Conservation (phyloP, 2,329 filamentous ascomycete species). For the Xylaria sp. region DNA sequence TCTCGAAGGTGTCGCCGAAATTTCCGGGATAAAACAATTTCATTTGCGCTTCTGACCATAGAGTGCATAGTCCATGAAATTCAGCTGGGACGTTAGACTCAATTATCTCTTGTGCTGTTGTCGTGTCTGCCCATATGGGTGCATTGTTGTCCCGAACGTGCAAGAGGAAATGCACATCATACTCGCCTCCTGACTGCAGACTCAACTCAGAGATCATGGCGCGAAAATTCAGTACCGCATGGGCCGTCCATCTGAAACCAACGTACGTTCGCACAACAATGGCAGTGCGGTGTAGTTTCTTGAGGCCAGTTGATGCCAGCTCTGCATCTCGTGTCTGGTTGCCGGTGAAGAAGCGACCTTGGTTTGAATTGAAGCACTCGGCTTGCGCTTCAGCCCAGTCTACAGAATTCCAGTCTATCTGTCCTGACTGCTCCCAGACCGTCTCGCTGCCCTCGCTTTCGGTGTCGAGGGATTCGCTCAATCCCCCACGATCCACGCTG, state of each 20-base stretch:
- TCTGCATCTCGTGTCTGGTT: constrained; percentile 51
- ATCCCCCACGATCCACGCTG: constrained; percentile 74
- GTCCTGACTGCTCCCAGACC: constrained; percentile 65
- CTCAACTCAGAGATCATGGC: constrained; percentile 83
- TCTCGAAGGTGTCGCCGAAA: constrained; percentile 74
- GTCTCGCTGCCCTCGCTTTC: constrained; percentile 74
- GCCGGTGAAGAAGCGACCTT: constrained; percentile 66
- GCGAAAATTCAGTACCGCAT: constrained; percentile 82
- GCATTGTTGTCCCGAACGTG: constrained; percentile 83
- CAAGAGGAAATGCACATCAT: constrained; percentile 82
- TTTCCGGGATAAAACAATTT: constrained; percentile 76
- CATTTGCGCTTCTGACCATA: constrained; percentile 91
- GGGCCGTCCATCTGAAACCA: constrained; percentile 80
- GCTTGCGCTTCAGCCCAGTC: constrained; percentile 67
- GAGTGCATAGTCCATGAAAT: constrained; percentile 81
- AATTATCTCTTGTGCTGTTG: constrained; percentile 76
- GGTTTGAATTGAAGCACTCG: constrained; percentile 68
- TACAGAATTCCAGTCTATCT: constrained; percentile 65
- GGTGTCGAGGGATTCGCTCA: constrained; percentile 75
- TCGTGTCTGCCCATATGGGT: constrained; percentile 83
- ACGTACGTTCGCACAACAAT: constrained; percentile 84
- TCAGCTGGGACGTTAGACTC: constrained; percentile 73
- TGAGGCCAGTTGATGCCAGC: constrained; percentile 40
- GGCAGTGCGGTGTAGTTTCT: constrained; percentile 71
- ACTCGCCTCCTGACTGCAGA: constrained; percentile 82